Base-by-base conservation (phyloP, 306 rosid genomes). In the Vicia faba region DNA sequence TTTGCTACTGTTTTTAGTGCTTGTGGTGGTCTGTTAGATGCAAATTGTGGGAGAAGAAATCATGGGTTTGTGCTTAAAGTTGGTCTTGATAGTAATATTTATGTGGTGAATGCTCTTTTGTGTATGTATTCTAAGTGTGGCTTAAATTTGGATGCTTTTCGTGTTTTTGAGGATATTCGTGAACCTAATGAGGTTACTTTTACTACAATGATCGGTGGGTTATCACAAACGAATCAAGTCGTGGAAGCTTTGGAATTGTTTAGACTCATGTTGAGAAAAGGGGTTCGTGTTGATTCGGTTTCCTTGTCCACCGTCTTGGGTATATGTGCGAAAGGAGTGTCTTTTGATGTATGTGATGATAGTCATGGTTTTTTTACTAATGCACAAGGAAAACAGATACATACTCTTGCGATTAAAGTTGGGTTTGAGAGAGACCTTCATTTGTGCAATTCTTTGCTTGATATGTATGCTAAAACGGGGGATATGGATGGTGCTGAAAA, bases 141-240 rank as follows among this genome's bases (percentile, higher is more conserved):
- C 5, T 80, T 79, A 19, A 57, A 73, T 14, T 54, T 53, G 66
- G 93, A 83, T 66, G 93, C 93, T 15, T 66, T 78, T 61, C 75
- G 29, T 69, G 81, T 83, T 78, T 89, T 87, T 40, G 51, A 40
- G 71, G 87, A 56, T 61, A 76, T 89, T 75, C 43, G 26, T 50
- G 86, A 89, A 38, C 93, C 85, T 29, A 89, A 86, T 69, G 91
- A 85, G 79, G 91, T 89, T 75, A 79, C 93, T 54, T 87, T 89
- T 76, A 89, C 96, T 1, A 80, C 89, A 19, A 74, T 89, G 84
- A 85, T 89, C 84, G 71, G 81, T 49, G 93, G 89, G 2, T 80
- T 89, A 51, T 76, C 83, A 7, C 78, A 59, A 59, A 81, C 80
- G 0, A 74, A 78, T 65, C 79, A 78, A 50, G 83, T 75, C 4